phyloP scores from a whole-genome alignment of 495 filamentous ascomycete genomes.

The Aspergillus avenaceus region DNA sequence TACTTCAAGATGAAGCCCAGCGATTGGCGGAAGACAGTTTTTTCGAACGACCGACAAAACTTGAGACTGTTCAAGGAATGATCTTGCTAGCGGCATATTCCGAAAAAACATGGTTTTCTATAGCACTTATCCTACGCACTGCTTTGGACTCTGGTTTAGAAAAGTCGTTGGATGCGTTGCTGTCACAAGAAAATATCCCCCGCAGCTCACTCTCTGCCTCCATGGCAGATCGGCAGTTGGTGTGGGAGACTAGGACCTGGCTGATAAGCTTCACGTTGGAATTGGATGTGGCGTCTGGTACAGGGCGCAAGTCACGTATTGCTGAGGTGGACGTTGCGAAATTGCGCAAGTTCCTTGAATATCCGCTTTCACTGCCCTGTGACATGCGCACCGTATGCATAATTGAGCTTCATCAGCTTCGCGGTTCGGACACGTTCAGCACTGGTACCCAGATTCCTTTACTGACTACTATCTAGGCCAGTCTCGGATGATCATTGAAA shows the following conservation, averaged over 20 bases:
- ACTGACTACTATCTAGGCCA: constrained; percentile 15
- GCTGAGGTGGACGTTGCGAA: constrained; percentile 37
- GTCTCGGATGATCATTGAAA: constrained; percentile 33
- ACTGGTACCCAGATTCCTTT: background rate
- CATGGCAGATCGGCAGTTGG: constrained; percentile 37
- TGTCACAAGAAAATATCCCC: constrained; percentile 32
- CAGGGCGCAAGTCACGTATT: constrained; percentile 39
- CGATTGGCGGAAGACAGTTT: constrained; percentile 41
- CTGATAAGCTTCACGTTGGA: constrained; percentile 41
- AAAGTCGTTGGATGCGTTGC: constrained; percentile 35
- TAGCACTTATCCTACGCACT: constrained; percentile 38
- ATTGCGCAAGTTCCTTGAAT: constrained; percentile 36
- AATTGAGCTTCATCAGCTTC: constrained; percentile 40
- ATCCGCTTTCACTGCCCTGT: constrained; percentile 38
- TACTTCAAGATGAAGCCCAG: constrained; percentile 41
- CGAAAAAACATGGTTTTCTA: constrained; percentile 45
- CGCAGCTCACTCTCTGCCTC: constrained; percentile 37
- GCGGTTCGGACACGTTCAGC: constrained; percentile 16
- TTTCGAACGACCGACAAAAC: constrained; percentile 39
- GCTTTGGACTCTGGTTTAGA: constrained; percentile 40
- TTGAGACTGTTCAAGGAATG: constrained; percentile 43
- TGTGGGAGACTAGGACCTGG: constrained; percentile 42
- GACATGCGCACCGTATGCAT: constrained; percentile 42
- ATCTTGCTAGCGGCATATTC: constrained; percentile 41
- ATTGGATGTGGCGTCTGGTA: constrained; percentile 40